Percentiles rank a stretch among this genome's conserved stretches.
phyloP scores from a whole-genome alignment of 371 early-diverging fungal species.

The Phascolomyces articulosus region DNA sequence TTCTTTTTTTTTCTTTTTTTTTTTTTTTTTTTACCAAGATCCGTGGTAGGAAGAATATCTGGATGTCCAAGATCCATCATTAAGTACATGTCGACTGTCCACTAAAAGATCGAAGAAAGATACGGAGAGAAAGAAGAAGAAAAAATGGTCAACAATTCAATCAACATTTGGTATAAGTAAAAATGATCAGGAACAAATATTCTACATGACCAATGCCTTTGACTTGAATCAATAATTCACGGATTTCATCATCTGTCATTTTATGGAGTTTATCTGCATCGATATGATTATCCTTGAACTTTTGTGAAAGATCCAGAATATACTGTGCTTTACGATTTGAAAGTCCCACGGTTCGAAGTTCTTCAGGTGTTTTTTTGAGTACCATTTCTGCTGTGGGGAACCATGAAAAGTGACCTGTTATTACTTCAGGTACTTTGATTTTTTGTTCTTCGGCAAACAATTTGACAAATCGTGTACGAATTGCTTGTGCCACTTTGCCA shows the following conservation, averaged over 20 bases:
- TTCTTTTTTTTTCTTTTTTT: not conserved
- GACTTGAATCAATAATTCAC: constrained; percentile 41
- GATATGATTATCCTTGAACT: constrained; percentile 48
- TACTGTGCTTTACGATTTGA: constrained; percentile 51
- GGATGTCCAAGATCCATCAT: constrained; percentile 61
- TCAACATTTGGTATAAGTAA: no score
- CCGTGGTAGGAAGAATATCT: constrained; percentile 58
- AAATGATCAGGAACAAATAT: not conserved
- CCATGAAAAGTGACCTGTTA: constrained; percentile 17
- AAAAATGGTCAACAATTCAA: not conserved
- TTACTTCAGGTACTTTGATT: constrained; percentile 17
- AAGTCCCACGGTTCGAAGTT: constrained; percentile 47
- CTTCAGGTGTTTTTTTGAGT: constrained; percentile 23
- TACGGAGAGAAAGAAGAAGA: no score
- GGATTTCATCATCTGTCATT: constrained; percentile 51
- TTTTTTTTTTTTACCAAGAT: constrained; percentile 37
- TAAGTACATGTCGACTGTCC: constrained; percentile 63
- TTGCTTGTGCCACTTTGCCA: constrained; percentile 53
- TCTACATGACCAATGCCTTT: constrained; percentile 61
- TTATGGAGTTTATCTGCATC: constrained; percentile 28
- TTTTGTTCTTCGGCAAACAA: constrained; percentile 32
- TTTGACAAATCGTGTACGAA: constrained; percentile 39
- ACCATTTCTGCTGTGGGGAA: constrained; percentile 52
- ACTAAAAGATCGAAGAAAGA: constrained; percentile 22
- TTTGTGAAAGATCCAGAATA: constrained; percentile 48